These are phyloP conservation scores for Ceratobasidium sp. DNA, from an alignment of 1,284 basidiomycete genomes.

Conservation along the genomic window DNA sequence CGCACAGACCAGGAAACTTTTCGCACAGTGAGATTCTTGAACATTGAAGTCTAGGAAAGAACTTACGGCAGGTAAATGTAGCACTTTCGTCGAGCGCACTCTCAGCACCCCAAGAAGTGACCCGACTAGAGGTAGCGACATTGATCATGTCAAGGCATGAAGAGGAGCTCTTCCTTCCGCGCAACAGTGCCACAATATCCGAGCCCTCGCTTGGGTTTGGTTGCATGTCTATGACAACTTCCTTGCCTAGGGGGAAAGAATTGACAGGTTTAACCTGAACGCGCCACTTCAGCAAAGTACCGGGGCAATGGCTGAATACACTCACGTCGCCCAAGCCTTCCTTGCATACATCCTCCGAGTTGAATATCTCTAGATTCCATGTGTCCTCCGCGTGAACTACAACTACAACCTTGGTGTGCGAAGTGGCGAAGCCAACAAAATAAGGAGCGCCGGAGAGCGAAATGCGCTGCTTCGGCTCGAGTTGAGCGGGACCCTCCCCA, in stretches of 20 bases:
- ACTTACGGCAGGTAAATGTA: slow-evolving; percentile 32
- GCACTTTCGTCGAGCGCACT: slow-evolving; percentile 13
- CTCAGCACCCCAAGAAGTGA: slow-evolving; percentile 46
- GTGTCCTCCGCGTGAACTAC: not conserved
- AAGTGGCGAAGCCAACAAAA: slow-evolving; percentile 41
- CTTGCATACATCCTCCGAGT: slow-evolving; percentile 13
- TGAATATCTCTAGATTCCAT: slow-evolving; percentile 32
- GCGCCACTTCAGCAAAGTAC: not conserved
- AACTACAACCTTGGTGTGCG: slow-evolving; percentile 25
- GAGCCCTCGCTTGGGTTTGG: slow-evolving; percentile 73
- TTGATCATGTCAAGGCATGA: slow-evolving; percentile 67
- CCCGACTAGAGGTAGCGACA: slow-evolving; percentile 60
- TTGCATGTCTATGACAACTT: slow-evolving; percentile 53
- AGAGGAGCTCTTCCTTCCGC: slow-evolving; percentile 57
- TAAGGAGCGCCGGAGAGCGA: slow-evolving; percentile 31
- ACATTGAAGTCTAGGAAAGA: slow-evolving; percentile 28
- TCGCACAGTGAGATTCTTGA: slow-evolving; percentile 42
- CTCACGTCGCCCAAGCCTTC: not conserved
- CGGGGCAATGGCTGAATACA: not conserved
- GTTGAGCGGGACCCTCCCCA: slow-evolving; percentile 20
- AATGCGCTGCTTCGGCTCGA: slow-evolving; percentile 33
- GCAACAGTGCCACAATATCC: slow-evolving; percentile 69
- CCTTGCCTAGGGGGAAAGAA: slow-evolving; percentile 42
- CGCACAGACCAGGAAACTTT: slow-evolving; percentile 86
- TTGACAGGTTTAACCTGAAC: slow-evolving; percentile 26